phyloP scores from a whole-genome alignment of 306 rosid genomes.

The Erythrophleum fordii region DNA sequence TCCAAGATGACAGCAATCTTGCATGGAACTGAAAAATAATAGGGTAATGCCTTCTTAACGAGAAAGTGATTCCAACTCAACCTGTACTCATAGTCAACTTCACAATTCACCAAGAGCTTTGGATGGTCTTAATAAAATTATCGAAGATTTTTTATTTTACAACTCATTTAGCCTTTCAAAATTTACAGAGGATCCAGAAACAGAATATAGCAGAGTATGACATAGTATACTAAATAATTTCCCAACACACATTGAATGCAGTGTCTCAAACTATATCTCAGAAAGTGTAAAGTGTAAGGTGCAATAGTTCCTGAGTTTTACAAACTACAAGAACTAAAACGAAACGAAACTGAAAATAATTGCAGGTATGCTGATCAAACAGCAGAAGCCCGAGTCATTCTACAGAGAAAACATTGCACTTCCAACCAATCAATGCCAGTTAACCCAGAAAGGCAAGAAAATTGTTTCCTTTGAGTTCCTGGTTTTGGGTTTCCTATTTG shows the following conservation, averaged over 20 bases:
- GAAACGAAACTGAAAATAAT: background rate
- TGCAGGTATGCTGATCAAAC: background rate
- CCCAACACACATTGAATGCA: background rate
- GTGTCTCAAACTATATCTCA: background rate
- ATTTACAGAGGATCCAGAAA: background rate
- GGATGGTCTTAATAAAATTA: background rate
- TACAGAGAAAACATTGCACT: background rate
- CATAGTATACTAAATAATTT: background rate
- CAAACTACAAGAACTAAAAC: background rate
- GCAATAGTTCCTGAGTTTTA: background rate
- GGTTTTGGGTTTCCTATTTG: background rate
- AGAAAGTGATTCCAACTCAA: background rate
- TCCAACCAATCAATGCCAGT: background rate
- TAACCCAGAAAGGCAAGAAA: conserved; percentile 1
- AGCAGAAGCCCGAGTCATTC: conserved; percentile 12
- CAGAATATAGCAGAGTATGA: background rate
- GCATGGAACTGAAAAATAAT: background rate
- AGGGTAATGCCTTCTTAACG: background rate
- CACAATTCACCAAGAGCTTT: background rate
- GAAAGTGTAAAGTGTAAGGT: background rate
- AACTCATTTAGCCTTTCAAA: background rate
- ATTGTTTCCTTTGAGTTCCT: background rate
- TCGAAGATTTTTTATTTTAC: background rate
- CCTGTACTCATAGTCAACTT: background rate
- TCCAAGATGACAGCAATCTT: background rate